Conservation (phyloP, 106 monocot genomes). For the Acorus calamus region DNA sequence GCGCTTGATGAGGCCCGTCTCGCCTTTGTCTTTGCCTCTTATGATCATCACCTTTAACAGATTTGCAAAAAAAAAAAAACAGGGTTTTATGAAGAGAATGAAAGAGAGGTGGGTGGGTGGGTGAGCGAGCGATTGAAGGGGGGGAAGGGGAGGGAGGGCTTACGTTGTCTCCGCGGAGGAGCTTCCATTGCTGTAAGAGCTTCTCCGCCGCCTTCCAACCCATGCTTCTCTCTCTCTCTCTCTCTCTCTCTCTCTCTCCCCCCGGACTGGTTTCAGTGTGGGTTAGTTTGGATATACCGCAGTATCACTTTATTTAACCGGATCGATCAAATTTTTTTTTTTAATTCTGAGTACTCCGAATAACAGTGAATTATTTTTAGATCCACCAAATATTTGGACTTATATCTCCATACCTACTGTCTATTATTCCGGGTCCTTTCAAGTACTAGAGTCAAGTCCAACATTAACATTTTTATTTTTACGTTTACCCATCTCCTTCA, state of each 20-base stretch:
- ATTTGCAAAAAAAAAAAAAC: not conserved
- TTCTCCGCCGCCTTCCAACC: slow-evolving; percentile 84
- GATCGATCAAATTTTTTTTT: no score
- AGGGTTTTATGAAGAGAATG: not conserved
- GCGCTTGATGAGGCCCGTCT: slow-evolving; percentile 75
- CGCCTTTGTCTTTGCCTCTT: slow-evolving; percentile 90
- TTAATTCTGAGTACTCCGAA: no score
- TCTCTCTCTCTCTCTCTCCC: not conserved
- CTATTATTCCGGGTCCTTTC: no score
- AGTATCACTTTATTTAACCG: no score
- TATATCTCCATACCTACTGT: no score
- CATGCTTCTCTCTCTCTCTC: slow-evolving; percentile 24
- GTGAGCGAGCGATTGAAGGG: not conserved
- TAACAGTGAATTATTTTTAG: no score
- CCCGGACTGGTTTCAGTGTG: not conserved
- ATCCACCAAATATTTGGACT: no score
- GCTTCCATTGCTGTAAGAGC: slow-evolving; percentile 60
- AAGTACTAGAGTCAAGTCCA: no score
- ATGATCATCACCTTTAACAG: slow-evolving; percentile 76
- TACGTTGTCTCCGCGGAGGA: slow-evolving; percentile 71
- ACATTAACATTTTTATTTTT: no score
- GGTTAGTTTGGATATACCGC: no score
- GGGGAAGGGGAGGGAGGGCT: not conserved
- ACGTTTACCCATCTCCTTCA: no score
- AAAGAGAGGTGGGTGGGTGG: not conserved